Conservation (phyloP, 805 yeast genomes). For the Isabelozyma rhagii region DNA sequence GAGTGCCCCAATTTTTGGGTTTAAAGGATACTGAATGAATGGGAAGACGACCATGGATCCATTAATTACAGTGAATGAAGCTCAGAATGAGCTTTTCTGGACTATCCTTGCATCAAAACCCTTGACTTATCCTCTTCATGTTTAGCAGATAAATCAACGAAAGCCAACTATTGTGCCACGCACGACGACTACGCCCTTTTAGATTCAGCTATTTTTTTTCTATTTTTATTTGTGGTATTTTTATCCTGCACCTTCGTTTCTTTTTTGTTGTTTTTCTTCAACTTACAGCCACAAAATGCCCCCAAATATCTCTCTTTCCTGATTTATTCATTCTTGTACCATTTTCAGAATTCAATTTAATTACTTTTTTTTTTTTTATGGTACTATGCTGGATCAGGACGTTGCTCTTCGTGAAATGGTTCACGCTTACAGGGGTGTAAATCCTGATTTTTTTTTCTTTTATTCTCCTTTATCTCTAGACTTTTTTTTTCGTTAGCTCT, state of each 20-base stretch:
- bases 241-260: not conserved
- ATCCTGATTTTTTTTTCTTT: not conserved
- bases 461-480: not conserved
- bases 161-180: not conserved
- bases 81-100: no score
- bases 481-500: not conserved
- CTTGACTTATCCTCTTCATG: no score
- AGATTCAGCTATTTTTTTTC: not conserved
- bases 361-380: not conserved
- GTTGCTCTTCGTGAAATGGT: not conserved
- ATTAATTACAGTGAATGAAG: no score
- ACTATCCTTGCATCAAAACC: no score
- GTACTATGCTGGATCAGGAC: not conserved
- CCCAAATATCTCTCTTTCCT: not conserved
- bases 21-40: not conserved
- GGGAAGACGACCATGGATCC: no score
- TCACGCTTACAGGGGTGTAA: not conserved
- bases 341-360: slow-evolving; percentile 1
- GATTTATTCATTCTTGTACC: not conserved
- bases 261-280: not conserved
- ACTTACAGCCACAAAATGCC: not conserved
- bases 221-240: not conserved
- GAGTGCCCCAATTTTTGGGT: not conserved
- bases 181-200: not conserved
- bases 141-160: no score